Conservation (phyloP, 164 flowering plant genomes). For the Amborella trichopoda region DNA sequence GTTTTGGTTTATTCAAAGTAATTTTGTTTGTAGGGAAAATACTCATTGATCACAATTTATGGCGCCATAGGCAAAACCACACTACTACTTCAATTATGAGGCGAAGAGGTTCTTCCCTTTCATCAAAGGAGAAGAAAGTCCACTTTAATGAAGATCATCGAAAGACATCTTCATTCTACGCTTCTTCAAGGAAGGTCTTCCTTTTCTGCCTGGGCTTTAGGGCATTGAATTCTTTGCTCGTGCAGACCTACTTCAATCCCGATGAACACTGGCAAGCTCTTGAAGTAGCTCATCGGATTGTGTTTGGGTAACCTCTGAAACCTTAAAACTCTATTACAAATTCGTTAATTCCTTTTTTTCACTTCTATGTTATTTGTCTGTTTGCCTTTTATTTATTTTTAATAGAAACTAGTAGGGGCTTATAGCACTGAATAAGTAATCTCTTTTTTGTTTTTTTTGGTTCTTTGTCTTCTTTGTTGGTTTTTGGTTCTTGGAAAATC, state of each 20-base stretch:
- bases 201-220: conserved; percentile 44
- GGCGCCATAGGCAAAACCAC: no score
- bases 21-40: no score
- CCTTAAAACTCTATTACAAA: neutral
- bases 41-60: no score
- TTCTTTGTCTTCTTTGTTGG: no score
- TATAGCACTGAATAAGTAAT: neutral
- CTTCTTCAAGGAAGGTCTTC: conserved; percentile 30
- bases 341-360: neutral
- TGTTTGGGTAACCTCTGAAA: conserved; percentile 53
- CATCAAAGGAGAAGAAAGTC: no score
- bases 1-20: no score
- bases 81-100: no score
- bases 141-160: no score
- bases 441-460: neutral
- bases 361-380: neutral
- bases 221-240: conserved; percentile 44
- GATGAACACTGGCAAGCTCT: conserved; percentile 99
- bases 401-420: neutral
- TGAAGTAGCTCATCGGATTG: conserved; percentile 76
- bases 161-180: conserved; percentile 5
- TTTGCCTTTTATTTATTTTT: conserved; percentile 1
- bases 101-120: no score
- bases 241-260: conserved; percentile 91
- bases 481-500: conserved; percentile 1